Evolutionary conservation across 495 filamentous ascomycete species (phyloP).

Genomic region (Daldinia childiae): DNA sequence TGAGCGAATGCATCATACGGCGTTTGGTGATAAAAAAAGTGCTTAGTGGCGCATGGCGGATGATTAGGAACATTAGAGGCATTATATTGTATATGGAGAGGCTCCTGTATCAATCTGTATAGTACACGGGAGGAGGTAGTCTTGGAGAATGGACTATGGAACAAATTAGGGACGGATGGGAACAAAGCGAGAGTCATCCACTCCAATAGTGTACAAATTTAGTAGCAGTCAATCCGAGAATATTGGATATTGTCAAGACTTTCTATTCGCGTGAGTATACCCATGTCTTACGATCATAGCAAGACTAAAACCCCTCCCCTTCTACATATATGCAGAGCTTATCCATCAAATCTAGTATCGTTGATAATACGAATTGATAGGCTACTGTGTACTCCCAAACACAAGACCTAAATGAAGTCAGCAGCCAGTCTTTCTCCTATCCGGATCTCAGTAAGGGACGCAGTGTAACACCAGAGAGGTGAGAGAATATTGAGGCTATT

Average conservation of each 20-base stretch:
- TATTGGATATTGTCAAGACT: constrained; percentile 4
- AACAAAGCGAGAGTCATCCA: constrained; percentile 20
- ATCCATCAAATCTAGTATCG: no score
- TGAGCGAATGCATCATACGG: constrained; percentile 41
- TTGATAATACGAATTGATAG: no score
- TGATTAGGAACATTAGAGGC: constrained; percentile 1
- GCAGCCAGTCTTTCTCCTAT: neutral
- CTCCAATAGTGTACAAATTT: constrained; percentile 34
- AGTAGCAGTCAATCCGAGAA: constrained; percentile 4
- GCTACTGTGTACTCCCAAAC: neutral
- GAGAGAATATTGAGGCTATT: constrained; percentile 27
- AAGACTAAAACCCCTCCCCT: neutral
- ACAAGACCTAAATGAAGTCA: constrained; percentile 13
- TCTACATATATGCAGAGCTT: no score
- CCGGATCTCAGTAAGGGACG: neutral
- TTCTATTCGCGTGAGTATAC: neutral
- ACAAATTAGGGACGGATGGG: constrained; percentile 16
- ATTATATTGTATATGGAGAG: constrained; percentile 24
- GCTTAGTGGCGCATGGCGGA: constrained; percentile 11
- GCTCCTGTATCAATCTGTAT: constrained; percentile 40
- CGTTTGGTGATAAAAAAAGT: constrained; percentile 32
- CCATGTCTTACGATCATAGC: neutral
- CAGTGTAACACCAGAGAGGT: constrained; percentile 3
- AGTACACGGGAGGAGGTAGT: constrained; percentile 13
- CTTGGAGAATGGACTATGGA: neutral